Percentiles rank a stretch among this genome's conserved stretches.
These are phyloP conservation scores for Lagenidium giganteum DNA, from an alignment of 352 stramenopile genomes.

Conservation along the genomic window DNA sequence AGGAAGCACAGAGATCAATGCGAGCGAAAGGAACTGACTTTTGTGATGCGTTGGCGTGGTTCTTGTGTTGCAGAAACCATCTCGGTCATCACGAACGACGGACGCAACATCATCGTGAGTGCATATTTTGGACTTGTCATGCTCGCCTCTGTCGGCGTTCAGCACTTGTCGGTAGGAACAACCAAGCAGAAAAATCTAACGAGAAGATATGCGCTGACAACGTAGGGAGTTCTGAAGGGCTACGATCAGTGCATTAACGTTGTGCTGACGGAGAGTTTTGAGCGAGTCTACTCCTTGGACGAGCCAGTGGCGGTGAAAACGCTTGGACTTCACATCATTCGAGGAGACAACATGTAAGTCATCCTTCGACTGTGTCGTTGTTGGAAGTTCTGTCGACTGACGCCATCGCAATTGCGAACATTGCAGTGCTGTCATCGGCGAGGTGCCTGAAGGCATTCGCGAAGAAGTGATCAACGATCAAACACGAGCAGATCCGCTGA, in stretches of 20 bases:
- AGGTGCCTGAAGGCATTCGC: slow-evolving; percentile 83
- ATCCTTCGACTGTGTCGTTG: too few relatives aligned
- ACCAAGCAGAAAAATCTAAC: too few relatives aligned
- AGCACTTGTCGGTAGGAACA: neutral
- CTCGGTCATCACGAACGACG: slow-evolving; percentile 92
- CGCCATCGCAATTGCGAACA: neutral
- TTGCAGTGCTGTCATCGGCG: slow-evolving; percentile 75
- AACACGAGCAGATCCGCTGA: slow-evolving; percentile 83
- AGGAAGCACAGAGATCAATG: too few relatives aligned
- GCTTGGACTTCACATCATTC: slow-evolving; percentile 91
- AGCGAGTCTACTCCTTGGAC: slow-evolving; percentile 90
- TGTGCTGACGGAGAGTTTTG: slow-evolving; percentile 90
- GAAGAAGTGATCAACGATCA: slow-evolving; percentile 87
- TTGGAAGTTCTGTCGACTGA: neutral
- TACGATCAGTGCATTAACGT: slow-evolving; percentile 94
- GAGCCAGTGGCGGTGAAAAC: slow-evolving; percentile 87
- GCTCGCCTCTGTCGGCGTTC: too few relatives aligned
- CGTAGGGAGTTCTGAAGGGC: slow-evolving; percentile 82
- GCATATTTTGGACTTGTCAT: slow-evolving; percentile 1
- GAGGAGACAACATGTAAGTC: slow-evolving; percentile 91
- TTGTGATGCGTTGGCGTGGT: too few relatives aligned
- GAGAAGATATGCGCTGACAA: too few relatives aligned
- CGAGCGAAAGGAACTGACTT: too few relatives aligned
- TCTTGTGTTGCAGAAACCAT: slow-evolving; percentile 62
- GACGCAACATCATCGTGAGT: slow-evolving; percentile 91